These are phyloP conservation scores for Quercus phellos DNA, from an alignment of 331 rosid species.

Conservation along the genomic window DNA sequence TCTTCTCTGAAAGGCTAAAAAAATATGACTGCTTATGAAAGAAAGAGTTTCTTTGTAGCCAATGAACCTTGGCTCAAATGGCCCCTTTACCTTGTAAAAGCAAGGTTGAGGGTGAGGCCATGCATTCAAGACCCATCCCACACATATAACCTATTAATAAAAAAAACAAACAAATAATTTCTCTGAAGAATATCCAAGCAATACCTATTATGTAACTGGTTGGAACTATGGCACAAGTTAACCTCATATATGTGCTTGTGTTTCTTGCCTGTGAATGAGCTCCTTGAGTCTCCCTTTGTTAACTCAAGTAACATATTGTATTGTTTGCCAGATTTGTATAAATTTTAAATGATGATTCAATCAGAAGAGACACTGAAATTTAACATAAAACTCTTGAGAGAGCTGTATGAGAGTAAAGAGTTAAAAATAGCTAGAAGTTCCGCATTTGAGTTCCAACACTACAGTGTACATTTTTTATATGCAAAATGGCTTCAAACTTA, in stretches of 20 bases:
- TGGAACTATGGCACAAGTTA: too few relatives aligned
- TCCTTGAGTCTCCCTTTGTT: neutral
- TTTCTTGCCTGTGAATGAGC: neutral
- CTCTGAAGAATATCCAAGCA: too few relatives aligned
- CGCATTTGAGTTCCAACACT: neutral
- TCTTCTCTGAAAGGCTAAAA: too few relatives aligned
- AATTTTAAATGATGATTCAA: neutral
- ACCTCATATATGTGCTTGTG: neutral
- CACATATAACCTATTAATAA: too few relatives aligned
- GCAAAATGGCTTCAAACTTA: conserved; percentile 8
- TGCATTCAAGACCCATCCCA: too few relatives aligned
- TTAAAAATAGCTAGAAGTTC: neutral
- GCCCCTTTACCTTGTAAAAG: too few relatives aligned
- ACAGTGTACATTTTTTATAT: neutral
- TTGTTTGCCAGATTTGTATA: neutral
- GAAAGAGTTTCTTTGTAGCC: too few relatives aligned
- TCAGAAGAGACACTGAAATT: neutral
- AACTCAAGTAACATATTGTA: neutral
- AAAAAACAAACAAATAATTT: too few relatives aligned
- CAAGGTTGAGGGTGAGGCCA: too few relatives aligned
- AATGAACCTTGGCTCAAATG: too few relatives aligned
- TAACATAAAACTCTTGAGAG: neutral
- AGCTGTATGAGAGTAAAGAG: neutral
- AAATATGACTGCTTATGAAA: too few relatives aligned
- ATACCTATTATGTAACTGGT: too few relatives aligned